phyloP scores from a whole-genome alignment of 805 yeast species.

The Candida rishiriensis region DNA sequence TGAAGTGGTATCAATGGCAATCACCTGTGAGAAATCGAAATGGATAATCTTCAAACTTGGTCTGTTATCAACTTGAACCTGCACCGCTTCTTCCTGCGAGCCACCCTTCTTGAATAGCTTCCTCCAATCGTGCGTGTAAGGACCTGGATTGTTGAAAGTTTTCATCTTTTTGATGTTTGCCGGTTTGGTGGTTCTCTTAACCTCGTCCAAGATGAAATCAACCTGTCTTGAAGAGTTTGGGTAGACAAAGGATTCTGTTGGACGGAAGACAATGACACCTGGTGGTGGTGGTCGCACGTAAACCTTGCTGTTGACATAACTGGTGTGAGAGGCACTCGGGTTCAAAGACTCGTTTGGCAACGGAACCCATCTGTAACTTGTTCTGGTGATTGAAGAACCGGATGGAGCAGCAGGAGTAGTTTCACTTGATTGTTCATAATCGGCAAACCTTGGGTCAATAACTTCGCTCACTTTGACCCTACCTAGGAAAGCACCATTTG shows the following conservation, averaged over 20 bases:
- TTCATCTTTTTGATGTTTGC: conserved; percentile 46
- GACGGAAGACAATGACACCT: conserved; percentile 82
- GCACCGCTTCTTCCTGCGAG: conserved; percentile 13
- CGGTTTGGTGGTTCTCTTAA: conserved; percentile 55
- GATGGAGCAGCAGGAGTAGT: background rate
- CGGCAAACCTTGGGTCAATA: conserved; percentile 44
- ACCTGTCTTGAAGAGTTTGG: conserved; percentile 73
- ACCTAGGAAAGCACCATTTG: conserved; percentile 81
- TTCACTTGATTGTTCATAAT: conserved; percentile 3
- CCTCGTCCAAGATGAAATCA: conserved; percentile 65
- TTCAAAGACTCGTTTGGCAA: conserved; percentile 31
- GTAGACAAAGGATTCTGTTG: conserved; percentile 76
- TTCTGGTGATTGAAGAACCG: conserved; percentile 4
- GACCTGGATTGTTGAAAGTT: conserved; percentile 94
- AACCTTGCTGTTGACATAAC: conserved; percentile 48
- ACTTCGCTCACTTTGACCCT: conserved; percentile 68
- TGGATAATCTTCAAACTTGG: conserved; percentile 71
- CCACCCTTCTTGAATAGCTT: conserved; percentile 10
- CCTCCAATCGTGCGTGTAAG: conserved; percentile 34
- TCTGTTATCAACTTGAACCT: conserved; percentile 42
- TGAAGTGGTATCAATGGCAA: conserved; percentile 75
- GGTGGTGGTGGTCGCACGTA: conserved; percentile 77
- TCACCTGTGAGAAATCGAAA: conserved; percentile 75
- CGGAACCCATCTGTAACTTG: conserved; percentile 60
- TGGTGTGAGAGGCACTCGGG: conserved; percentile 28